These are phyloP conservation scores for Hymenoscyphus fructigenus DNA, from an alignment of 2,329 filamentous ascomycete species.

Conservation along the genomic window DNA sequence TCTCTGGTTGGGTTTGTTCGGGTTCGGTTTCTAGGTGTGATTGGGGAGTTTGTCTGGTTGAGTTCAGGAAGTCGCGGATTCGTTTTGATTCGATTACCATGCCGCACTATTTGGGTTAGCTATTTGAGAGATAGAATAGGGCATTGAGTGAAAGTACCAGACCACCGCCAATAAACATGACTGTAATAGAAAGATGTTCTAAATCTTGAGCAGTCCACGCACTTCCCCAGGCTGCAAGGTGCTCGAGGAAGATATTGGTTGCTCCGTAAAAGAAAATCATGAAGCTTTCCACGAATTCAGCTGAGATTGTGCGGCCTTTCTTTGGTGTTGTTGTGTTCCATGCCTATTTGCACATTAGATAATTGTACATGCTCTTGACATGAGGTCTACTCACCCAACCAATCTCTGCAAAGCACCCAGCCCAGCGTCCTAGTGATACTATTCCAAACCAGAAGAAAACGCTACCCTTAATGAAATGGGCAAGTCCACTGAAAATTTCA, in stretches of 20 bases:
- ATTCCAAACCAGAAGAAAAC: slow-evolving; percentile 95
- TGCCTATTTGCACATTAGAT: slow-evolving; percentile 47
- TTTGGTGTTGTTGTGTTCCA: slow-evolving; percentile 79
- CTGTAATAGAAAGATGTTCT: slow-evolving; percentile 88
- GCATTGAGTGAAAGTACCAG: slow-evolving; percentile 55
- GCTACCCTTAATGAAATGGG: slow-evolving; percentile 91
- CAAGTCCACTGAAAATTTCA: slow-evolving; percentile 75
- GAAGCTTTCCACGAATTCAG: slow-evolving; percentile 86
- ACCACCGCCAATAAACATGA: slow-evolving; percentile 92
- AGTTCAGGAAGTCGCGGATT: slow-evolving; percentile 67
- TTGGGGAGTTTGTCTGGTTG: slow-evolving; percentile 43
- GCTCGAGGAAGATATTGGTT: slow-evolving; percentile 91
- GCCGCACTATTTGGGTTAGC: slow-evolving; percentile 54
- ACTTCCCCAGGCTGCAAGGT: slow-evolving; percentile 70
- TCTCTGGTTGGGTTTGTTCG: no score
- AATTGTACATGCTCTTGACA: not conserved
- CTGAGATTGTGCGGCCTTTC: slow-evolving; percentile 67
- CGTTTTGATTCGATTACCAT: slow-evolving; percentile 79
- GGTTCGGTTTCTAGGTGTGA: slow-evolving; percentile 46
- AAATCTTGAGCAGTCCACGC: slow-evolving; percentile 77
- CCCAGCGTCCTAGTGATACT: slow-evolving; percentile 83
- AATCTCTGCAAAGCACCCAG: slow-evolving; percentile 83
- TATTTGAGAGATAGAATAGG: not conserved
- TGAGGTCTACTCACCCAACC: slow-evolving; percentile 65
- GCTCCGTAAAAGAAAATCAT: slow-evolving; percentile 88